Base-by-base conservation (phyloP, 805 yeast species). In the Phaffomyces antillensis region DNA sequence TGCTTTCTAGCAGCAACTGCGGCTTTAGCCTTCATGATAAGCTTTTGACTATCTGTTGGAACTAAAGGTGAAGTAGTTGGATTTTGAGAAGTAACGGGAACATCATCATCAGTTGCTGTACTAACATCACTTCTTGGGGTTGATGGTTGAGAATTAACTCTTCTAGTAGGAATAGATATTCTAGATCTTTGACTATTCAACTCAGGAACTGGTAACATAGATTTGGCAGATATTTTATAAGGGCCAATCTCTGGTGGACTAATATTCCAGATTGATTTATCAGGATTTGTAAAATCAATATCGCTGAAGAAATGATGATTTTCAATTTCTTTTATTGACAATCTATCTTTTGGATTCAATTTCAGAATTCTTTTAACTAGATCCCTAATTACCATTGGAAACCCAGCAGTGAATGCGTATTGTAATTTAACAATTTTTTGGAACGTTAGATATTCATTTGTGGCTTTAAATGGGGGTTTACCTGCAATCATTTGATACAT, bases 401-500 rank as follows among this genome's bases (percentile, higher is more conserved):
- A 86, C 0, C 93, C 93, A 4, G 95, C 93, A 44, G 88, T 80
- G 56, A 83, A 86, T 2, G 95, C 93, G 63, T 73, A 86, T 56
- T 86, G 91, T 40, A 83, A 69, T 60, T 86, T 85, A 54, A 86
- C 79, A 47, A 86, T 83, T 58, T 86, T 86, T 59, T 86, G 95
- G 60, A 86, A 86, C 0, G 91, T 86, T 46, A 83, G 64, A 56
- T 85, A 86, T 58, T 86, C 95, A 58, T 85, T 86, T 0, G 88
- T 73, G 2, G 90, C 95, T 58, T 84, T 85, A 62, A 86, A 86
- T 5, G 95, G 95, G 1, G 97, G 93, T 51, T 75, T 77, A 0
- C 97, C 96, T 49, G 95, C 95, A 23, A 90, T 79, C 96, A 93
- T 87, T 61, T 93, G 98, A 63, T 86, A 93, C 0, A 93, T 64